phyloP scores from a whole-genome alignment of 805 yeast genomes.

The Candida maesae region DNA sequence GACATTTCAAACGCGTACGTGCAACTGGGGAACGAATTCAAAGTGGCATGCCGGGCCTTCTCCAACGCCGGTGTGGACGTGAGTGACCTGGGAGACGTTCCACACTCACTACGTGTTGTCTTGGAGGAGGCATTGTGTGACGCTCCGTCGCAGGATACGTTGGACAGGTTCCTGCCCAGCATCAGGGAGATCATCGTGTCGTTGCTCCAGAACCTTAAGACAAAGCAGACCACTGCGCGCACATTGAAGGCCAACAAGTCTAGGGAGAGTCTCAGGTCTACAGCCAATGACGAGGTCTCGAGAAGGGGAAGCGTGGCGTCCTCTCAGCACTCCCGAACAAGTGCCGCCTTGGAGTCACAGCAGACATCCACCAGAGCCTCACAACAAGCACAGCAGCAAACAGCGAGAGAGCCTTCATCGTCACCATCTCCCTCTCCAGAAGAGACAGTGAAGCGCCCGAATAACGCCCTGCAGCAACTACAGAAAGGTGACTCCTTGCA shows the following conservation, averaged over 20 bases:
- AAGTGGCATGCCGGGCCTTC: conserved; percentile 79
- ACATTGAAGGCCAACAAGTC: conserved; percentile 29
- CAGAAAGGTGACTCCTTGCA: conserved; percentile 82
- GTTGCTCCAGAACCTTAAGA: conserved; percentile 72
- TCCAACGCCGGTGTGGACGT: conserved; percentile 74
- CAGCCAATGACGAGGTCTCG: conserved; percentile 10
- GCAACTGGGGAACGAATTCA: conserved; percentile 88
- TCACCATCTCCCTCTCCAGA: background rate
- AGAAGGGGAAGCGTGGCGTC: conserved; percentile 7
- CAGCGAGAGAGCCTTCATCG: too few relatives aligned
- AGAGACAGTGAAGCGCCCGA: conserved; percentile 5
- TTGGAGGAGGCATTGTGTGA: conserved; percentile 84
- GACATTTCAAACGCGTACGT: conserved; percentile 91
- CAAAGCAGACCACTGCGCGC: conserved; percentile 63
- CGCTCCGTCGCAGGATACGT: conserved; percentile 75
- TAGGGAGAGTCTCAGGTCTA: conserved; percentile 19
- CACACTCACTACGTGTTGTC: conserved; percentile 71
- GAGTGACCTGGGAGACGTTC: conserved; percentile 86
- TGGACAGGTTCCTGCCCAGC: conserved; percentile 77
- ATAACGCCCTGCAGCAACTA: conserved; percentile 68
- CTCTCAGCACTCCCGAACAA: conserved; percentile 4
- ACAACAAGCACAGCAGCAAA: conserved; percentile 11
- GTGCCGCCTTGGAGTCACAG: conserved; percentile 4
- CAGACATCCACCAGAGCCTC: conserved; percentile 1
- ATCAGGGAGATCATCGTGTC: conserved; percentile 84